Evolutionary conservation across 75 land plant species (phyloP), one percentile per base, ranked within the genome.

Genomic region (Ceratopteris richardii): DNA sequence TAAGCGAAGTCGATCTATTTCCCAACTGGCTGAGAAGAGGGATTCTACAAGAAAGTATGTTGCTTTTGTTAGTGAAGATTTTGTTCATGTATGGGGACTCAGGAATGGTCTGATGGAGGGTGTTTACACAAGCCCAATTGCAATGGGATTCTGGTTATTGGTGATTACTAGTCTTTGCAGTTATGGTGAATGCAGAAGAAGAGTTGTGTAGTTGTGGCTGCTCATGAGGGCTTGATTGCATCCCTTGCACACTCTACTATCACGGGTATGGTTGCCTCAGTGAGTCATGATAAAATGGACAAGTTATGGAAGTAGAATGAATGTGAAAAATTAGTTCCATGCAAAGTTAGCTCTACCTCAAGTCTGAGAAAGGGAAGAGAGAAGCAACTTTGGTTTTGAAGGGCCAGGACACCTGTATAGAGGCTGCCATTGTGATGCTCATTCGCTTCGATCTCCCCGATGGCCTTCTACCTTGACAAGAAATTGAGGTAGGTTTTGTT

Each of bases 11-110:
- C n/a, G n/a, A n/a, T n/a, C n/a, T n/a, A n/a, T n/a, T n/a, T n/a
- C n/a, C n/a, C n/a, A n/a, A n/a, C n/a, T n/a, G n/a, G n/a, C n/a
- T n/a, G n/a, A n/a, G n/a, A n/a, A n/a, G n/a, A n/a, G 97, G 97
- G 88, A 91, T 63, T 47, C 72, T 37, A 50, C 67, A 39, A 92
- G 97, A 7, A 82, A 82, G 14, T 77, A 48, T 47, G 33, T 91
- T 59, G 97, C 88, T 26, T 87, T 92, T 53, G 92, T 82, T 9
- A 91, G 97, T 68, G 97, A 91, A 57, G 97, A 91, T 37, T 78
- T 77, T 5, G 92, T 84, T 9, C 79, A 79, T 57, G 97, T 91
- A 5, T 91, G 97, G 97, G 29, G 62, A 29, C 10, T 85, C 52
- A 65, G 88, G 17, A 59, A 77, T 16, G 89, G 86, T 64, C 63